Conservation (phyloP, 75 land plant species). For the Isoetes taiwanensis region DNA sequence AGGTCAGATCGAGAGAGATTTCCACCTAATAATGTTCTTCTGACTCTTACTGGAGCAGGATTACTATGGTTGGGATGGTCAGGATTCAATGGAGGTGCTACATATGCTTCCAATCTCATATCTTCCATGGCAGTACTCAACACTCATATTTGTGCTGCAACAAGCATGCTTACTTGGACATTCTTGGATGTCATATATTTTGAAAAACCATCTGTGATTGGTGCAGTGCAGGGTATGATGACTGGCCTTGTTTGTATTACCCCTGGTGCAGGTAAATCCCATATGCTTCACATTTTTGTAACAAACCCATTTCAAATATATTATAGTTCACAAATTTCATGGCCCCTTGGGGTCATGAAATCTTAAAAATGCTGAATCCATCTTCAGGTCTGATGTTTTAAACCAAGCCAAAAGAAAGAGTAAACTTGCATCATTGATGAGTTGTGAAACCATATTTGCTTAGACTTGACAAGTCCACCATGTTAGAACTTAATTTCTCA, state of each 20-base stretch:
- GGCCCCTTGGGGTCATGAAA: too few relatives aligned
- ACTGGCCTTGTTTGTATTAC: constrained; percentile 8
- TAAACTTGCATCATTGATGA: too few relatives aligned
- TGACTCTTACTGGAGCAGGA: constrained; percentile 1
- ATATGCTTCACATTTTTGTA: not conserved
- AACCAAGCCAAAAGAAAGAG: too few relatives aligned
- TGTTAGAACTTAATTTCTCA: too few relatives aligned
- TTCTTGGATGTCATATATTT: not conserved
- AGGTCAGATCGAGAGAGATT: not conserved
- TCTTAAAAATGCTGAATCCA: not conserved
- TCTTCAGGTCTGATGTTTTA: not conserved
- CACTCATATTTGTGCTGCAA: constrained; percentile 5
- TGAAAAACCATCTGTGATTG: constrained; percentile 1
- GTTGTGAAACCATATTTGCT: too few relatives aligned
- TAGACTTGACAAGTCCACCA: too few relatives aligned
- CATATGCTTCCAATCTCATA: not conserved
- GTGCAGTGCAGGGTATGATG: constrained; percentile 3
- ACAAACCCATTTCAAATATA: not conserved
- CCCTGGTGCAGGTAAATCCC: not conserved
- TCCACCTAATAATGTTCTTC: not conserved
- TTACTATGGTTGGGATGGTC: constrained; percentile 1
- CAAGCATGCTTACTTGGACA: not conserved
- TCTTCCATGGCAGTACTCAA: constrained; percentile 1
- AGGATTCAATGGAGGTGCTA: constrained; percentile 1
- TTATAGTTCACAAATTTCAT: too few relatives aligned